These are phyloP conservation scores for Mucor irregularis DNA, from an alignment of 371 early-diverging fungal species.

Conservation along the genomic window DNA sequence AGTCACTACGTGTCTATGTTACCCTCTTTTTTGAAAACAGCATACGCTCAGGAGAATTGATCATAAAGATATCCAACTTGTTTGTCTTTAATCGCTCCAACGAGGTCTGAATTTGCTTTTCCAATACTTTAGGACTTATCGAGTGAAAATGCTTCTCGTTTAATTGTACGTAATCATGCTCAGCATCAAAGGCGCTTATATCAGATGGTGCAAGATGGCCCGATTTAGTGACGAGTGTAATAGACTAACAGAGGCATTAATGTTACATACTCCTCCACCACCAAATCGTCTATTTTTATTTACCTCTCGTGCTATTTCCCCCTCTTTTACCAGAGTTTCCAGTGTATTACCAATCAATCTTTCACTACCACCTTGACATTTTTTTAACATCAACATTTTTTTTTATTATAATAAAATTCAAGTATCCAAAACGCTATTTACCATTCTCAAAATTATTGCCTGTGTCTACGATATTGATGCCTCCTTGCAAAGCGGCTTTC, in stretches of 20 bases:
- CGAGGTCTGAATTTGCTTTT: conserved; percentile 57
- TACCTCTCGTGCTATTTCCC: conserved; percentile 45
- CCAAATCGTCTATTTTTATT: conserved; percentile 4
- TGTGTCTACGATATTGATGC: conserved; percentile 77
- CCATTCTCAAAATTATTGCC: conserved; percentile 76
- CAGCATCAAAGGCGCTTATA: conserved; percentile 12
- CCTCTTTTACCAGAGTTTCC: conserved; percentile 28
- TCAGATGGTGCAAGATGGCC: conserved; percentile 57
- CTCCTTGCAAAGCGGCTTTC: conserved; percentile 52
- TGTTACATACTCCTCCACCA: too few relatives aligned
- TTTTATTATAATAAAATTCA: neutral
- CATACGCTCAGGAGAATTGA: conserved; percentile 83
- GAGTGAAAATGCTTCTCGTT: conserved; percentile 63
- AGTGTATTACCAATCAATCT: conserved; percentile 59
- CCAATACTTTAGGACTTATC: conserved; percentile 63
- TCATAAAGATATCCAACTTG: conserved; percentile 71
- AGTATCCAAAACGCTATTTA: conserved; percentile 23
- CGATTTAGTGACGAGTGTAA: conserved; percentile 72
- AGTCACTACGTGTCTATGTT: neutral
- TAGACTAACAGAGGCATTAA: too few relatives aligned
- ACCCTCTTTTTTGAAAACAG: conserved; percentile 55
- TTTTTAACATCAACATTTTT: neutral
- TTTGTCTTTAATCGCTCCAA: conserved; percentile 62
- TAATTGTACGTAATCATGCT: conserved; percentile 52
- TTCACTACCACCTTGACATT: conserved; percentile 64